These are phyloP conservation scores for Dendrocalamus latiflorus DNA, from an alignment of 202 grass and related monocot species.

Conservation along the genomic window DNA sequence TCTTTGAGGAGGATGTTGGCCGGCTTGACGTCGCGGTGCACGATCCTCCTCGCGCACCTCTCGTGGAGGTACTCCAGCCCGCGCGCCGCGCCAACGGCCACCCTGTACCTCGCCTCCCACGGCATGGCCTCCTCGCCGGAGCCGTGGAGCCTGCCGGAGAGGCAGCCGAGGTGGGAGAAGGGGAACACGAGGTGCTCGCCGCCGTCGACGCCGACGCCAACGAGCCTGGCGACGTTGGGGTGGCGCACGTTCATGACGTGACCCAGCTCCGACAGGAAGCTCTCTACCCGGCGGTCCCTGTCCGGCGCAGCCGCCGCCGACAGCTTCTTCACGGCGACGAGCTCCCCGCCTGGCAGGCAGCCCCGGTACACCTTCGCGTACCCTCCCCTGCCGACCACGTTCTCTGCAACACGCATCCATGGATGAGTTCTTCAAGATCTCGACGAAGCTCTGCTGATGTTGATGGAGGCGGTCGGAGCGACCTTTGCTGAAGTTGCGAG, in stretches of 20 bases:
- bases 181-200: constrained; percentile 82
- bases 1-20: constrained; percentile 71
- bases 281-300: constrained; percentile 26
- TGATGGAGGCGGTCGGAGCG: background rate
- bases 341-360: constrained; percentile 47
- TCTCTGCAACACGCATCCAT: constrained; percentile 18
- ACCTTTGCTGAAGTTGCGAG: constrained; percentile 58
- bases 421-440: background rate
- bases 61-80: constrained; percentile 86
- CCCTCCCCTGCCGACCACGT: constrained; percentile 64
- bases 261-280: constrained; percentile 74
- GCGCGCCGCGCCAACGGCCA: constrained; percentile 51
- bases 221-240: constrained; percentile 60
- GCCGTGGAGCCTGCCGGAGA: constrained; percentile 53
- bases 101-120: constrained; percentile 53
- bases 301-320: constrained; percentile 17
- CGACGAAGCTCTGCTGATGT: background rate
- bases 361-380: constrained; percentile 66
- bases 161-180: constrained; percentile 60
- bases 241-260: constrained; percentile 60
- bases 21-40: constrained; percentile 80
- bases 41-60: constrained; percentile 57
- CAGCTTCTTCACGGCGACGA: constrained; percentile 70
- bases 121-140: constrained; percentile 19
- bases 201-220: constrained; percentile 67